Base-by-base conservation (phyloP, 2,329 filamentous ascomycete genomes). In the Diplocarpon mali region DNA sequence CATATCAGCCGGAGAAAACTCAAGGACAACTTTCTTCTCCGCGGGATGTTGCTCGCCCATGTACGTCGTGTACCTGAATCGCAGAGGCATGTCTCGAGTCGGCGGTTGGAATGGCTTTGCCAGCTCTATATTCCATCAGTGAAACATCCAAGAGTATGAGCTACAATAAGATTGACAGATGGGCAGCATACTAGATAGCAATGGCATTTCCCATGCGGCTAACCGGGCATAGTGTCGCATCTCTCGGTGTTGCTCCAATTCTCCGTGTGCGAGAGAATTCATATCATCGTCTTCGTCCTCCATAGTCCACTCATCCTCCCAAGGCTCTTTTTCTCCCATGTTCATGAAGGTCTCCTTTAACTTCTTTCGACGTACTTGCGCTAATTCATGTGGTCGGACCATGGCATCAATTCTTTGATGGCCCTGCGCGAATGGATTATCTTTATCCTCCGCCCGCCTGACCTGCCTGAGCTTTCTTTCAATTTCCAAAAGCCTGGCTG, bases 11-110 rank as follows among this genome's bases (percentile, higher is more conserved):
- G 84, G 81, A 52, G 73, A 78, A 66, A 96, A 94, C 62, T 95
- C 85, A 44, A 96, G 79, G 11, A 96, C 89, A 15, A 98, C 89
- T 71, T 98, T 98, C 62, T 80, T 81, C 65, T 88, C 80, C 2
- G 90, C 87, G 0, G 92, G 90, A 67, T 98, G 93, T 45, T 76
- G 71, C 67, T 96, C 92, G 58, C 90, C 90, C 75, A 98, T 83
- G 68, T 96, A 96, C 31, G 83, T 89, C 13, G 92, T 98, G 70
- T 95, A 95, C 58, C 92, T 83, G 78, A 95, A 98, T 58, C 90
- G 83, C 46, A 98, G 77, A 37, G 87, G 78, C 56, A 85, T 73
- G 37, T 78, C 65, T 27, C 71, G 64, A 12, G 75, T 72, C 2
- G 90, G 87, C 2, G 80, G 76, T 49, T 73, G 67, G 63, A 95